Evolutionary conservation across 1,284 basidiomycete species (phyloP), one percentile per base, ranked within the genome.

Genomic region (Ustilago shanxiensis): DNA sequence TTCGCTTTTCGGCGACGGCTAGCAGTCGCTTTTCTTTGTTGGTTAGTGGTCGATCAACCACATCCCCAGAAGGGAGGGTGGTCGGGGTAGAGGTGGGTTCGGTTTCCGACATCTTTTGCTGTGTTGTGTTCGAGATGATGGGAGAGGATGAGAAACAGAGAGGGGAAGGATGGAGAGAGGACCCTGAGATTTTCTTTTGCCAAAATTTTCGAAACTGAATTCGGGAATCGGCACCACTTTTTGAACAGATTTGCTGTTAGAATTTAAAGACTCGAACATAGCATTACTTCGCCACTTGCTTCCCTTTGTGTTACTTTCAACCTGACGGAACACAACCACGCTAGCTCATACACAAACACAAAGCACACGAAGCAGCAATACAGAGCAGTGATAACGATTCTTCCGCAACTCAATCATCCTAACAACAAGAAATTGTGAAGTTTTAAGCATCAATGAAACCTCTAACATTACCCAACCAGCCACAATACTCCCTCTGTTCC

Each of bases 391-490:
- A 44, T 47, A 6, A 28, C 13, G 22, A 49, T 14, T 16, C 11
- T 13, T 29, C 37, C 18, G 1, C 35, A 39, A 39, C 37, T 10
- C 14, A 44, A 37, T 11, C 20, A 11, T 44, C 2, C 41, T 31
- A 11, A n/a, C 1, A 13, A 7, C 24, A 14, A 11, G 11, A 14
- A 11, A n/a, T n/a, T n/a, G 31, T 31, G n/a, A 11, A 18, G 7
- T 7, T 24, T 60, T 45, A 72, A 18, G 70, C 89, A 66, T 96
- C 93, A 80, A 98, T 88, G 85, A 98, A 98, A 18, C 86, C 86
- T 89, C 93, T 93, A 87, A 97, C 91, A 81, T 91, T 91, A 78
- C 90, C 88, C 82, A 98, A 88, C 95, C 95, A 98, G 78, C 88
- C 88, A 83, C 95, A 90, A 87, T 98, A 98, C 88, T 98, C 95